A percentile compares a stretch with the other conserved stretches of the same genome.
phyloP scores from a whole-genome alignment of 345 rosid species.

The Draba incana region DNA sequence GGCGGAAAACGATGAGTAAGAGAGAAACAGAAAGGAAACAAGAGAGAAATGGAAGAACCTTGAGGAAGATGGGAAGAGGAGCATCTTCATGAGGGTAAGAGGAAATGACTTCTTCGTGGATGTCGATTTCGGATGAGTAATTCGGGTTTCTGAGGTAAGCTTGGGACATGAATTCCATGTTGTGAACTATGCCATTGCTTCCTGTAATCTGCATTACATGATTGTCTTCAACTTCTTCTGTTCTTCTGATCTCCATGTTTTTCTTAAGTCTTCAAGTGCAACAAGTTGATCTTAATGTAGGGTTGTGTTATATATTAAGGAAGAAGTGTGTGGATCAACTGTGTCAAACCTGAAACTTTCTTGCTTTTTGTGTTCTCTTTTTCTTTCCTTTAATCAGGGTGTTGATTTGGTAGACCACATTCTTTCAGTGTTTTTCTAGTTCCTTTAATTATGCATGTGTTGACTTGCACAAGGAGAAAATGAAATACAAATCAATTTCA shows the following conservation, averaged over 20 bases:
- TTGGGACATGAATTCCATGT: conserved; percentile 78
- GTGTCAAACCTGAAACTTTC: conserved; percentile 61
- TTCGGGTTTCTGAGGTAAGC: conserved; percentile 63
- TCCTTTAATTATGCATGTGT: conserved; percentile 21
- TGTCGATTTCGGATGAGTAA: conserved; percentile 67
- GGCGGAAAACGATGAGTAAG: conserved; percentile 9
- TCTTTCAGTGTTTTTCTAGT: conserved; percentile 58
- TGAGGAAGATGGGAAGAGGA: conserved; percentile 88
- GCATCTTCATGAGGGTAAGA: conserved; percentile 48
- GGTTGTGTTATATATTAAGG: conserved; percentile 35
- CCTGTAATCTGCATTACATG: conserved; percentile 83
- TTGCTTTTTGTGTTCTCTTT: conserved; percentile 45
- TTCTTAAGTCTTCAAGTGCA: conserved; percentile 9
- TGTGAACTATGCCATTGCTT: conserved; percentile 74
- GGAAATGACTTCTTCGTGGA: conserved; percentile 49
- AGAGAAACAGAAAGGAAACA: neutral
- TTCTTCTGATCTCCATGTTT: conserved; percentile 58
- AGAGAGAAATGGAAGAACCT: conserved; percentile 47
- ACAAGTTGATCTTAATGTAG: conserved; percentile 11
- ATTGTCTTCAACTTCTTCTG: conserved; percentile 59
- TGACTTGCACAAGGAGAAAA: conserved; percentile 28
- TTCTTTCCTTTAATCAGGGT: conserved; percentile 51
- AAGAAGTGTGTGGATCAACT: conserved; percentile 50
- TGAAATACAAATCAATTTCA: neutral
- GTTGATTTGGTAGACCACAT: conserved; percentile 64